phyloP scores from a whole-genome alignment of 805 yeast genomes.

The Candida ortonii region DNA sequence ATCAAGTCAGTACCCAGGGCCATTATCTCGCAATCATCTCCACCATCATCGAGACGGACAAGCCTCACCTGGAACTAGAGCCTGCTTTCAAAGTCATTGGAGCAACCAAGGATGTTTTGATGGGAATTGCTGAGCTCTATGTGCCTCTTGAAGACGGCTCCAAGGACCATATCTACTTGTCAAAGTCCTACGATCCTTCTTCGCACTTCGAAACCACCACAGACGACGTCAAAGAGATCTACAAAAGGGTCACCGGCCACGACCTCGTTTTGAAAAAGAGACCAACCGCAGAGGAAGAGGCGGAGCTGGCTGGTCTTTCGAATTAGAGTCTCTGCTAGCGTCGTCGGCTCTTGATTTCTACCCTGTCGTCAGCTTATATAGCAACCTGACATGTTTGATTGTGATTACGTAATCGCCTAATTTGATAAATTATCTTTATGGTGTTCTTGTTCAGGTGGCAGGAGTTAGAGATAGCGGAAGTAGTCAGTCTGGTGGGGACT shows the following conservation, averaged over 20 bases:
- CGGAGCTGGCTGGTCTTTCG: constrained; percentile 38
- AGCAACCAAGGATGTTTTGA: constrained; percentile 72
- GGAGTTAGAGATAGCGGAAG: too few species aligned
- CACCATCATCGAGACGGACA: constrained; percentile 88
- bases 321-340: constrained; percentile 2
- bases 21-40: constrained; percentile 91
- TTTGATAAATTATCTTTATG: too few species aligned
- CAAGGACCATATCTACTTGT: constrained; percentile 71
- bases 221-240: constrained; percentile 93
- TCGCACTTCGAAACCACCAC: constrained; percentile 96
- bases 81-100: constrained; percentile 93
- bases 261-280: constrained; percentile 85
- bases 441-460: too few species aligned
- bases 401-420: too few species aligned
- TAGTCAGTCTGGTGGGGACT: too few species aligned
- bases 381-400: too few species aligned
- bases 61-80: constrained; percentile 88
- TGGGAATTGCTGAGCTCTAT: constrained; percentile 90
- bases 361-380: too few species aligned
- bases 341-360: too few species aligned
- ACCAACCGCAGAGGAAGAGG: constrained; percentile 62
- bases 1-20: constrained; percentile 86
- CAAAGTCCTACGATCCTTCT: constrained; percentile 88
- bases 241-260: constrained; percentile 87
- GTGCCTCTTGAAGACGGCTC: constrained; percentile 87